These are phyloP conservation scores for Macrolepiota dolichaula DNA, from an alignment of 768 basidiomycete species.

Conservation along the genomic window DNA sequence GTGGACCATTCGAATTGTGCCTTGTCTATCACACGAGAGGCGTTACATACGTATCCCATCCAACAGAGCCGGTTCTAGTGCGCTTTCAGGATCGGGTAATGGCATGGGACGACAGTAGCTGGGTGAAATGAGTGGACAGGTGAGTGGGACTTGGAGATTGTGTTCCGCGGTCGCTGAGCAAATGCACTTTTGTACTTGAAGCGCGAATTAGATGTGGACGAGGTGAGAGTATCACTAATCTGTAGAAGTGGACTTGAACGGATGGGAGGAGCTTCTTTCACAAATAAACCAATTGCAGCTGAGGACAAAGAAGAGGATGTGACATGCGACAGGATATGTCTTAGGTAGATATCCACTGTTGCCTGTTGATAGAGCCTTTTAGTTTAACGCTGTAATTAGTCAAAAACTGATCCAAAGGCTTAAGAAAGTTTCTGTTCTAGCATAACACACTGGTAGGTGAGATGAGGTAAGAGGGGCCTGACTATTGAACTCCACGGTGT, in stretches of 20 bases:
- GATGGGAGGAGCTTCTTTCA: conserved; percentile 33
- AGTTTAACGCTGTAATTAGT: no score
- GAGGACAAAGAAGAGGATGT: neutral
- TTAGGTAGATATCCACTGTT: no score
- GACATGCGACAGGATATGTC: neutral
- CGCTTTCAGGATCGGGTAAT: conserved; percentile 28
- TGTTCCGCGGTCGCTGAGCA: neutral
- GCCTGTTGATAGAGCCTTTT: no score
- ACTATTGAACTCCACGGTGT: no score
- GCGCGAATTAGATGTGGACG: conserved; percentile 31
- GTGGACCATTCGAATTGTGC: no score
- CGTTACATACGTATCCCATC: no score
- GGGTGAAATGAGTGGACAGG: conserved; percentile 29
- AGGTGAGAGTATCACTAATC: conserved; percentile 25
- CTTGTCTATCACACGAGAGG: no score
- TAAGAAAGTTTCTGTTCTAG: no score
- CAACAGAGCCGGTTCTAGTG: no score
- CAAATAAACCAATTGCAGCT: conserved; percentile 23
- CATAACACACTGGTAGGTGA: no score
- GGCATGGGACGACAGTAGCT: conserved; percentile 32
- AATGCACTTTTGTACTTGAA: neutral
- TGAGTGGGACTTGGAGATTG: conserved; percentile 13
- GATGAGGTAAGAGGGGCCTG: no score
- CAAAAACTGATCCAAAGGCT: no score
- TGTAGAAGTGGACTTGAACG: conserved; percentile 29